Conservation (phyloP, 257 asterid genomes). For the Primulina tabacum region DNA sequence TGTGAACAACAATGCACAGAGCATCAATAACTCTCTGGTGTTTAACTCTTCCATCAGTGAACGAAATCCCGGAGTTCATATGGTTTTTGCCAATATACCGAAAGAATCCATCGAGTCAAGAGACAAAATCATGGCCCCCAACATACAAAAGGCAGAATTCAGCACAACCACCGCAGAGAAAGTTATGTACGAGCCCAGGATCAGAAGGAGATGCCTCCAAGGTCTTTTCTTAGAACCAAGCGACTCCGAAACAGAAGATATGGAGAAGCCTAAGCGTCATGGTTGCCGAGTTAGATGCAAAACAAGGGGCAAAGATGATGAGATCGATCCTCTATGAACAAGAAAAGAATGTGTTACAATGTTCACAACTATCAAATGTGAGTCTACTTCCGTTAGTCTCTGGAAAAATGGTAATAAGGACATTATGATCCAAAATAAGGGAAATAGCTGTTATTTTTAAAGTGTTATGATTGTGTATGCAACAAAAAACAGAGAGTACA, state of each 20-base stretch:
- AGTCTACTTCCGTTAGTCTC: slow-evolving; percentile 10
- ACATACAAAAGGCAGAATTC: slow-evolving; percentile 45
- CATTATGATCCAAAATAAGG: not conserved
- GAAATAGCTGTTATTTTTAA: not conserved
- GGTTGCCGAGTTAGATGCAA: slow-evolving; percentile 66
- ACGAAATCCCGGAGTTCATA: slow-evolving; percentile 69
- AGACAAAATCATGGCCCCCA: slow-evolving; percentile 17
- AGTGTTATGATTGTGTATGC: slow-evolving; percentile 13
- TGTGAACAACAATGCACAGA: slow-evolving; percentile 75
- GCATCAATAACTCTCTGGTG: slow-evolving; percentile 71
- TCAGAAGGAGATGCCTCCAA: slow-evolving; percentile 76
- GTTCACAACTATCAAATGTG: slow-evolving; percentile 3
- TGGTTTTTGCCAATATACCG: slow-evolving; percentile 32
- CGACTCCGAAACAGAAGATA: slow-evolving; percentile 60
- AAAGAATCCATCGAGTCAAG: slow-evolving; percentile 33
- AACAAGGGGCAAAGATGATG: slow-evolving; percentile 29
- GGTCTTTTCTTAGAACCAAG: slow-evolving; percentile 71
- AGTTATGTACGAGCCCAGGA: slow-evolving; percentile 51
- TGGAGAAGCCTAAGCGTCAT: slow-evolving; percentile 63
- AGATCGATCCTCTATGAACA: slow-evolving; percentile 32
- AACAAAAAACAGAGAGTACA: slow-evolving; percentile 3
- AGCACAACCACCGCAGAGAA: slow-evolving; percentile 39
- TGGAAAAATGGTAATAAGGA: slow-evolving; percentile 20
- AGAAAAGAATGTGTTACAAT: slow-evolving; percentile 3
- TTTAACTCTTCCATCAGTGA: slow-evolving; percentile 55